Evolutionary conservation across 1,284 basidiomycete genomes (phyloP).

Genomic region (Ustilago lituana): DNA sequence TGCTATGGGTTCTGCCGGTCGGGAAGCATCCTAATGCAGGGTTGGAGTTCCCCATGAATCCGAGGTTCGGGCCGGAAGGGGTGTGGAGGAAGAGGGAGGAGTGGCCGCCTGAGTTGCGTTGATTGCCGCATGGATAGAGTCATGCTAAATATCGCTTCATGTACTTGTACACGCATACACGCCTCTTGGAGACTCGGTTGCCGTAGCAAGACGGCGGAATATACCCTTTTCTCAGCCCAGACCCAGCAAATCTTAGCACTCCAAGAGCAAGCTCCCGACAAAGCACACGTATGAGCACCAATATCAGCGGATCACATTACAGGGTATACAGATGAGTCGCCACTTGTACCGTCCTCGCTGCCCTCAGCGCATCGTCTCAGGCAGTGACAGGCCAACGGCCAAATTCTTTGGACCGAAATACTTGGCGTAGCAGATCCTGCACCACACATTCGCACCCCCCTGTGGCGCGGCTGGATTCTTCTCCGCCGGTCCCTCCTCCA

Average conservation of each 20-base stretch:
- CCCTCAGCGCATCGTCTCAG: slow-evolving; percentile 38
- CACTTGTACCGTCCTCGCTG: no score
- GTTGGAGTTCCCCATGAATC: slow-evolving; percentile 40
- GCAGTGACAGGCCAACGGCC: slow-evolving; percentile 42
- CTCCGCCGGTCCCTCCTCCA: slow-evolving; percentile 60
- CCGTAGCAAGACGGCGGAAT: background rate
- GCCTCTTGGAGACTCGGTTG: no score
- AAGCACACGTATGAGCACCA: no score
- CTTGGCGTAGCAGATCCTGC: slow-evolving; percentile 63
- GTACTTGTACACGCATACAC: no score
- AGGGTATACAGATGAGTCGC: no score
- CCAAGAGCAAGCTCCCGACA: no score
- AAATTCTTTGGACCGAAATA: slow-evolving; percentile 50
- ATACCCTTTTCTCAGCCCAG: slow-evolving; percentile 29
- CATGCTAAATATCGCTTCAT: no score
- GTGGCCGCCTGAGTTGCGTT: slow-evolving; percentile 31
- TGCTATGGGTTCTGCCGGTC: slow-evolving; percentile 26
- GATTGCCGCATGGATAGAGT: no score
- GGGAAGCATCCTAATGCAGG: slow-evolving; percentile 33
- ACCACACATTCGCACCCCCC: slow-evolving; percentile 59
- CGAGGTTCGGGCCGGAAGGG: slow-evolving; percentile 32
- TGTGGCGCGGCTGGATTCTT: slow-evolving; percentile 12
- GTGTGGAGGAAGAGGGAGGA: slow-evolving; percentile 22
- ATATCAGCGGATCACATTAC: no score
- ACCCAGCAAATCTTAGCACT: no score